These are phyloP conservation scores for Ulota crispa DNA, from an alignment of 225 moss, liverwort and hornwort genomes.

Conservation along the genomic window DNA sequence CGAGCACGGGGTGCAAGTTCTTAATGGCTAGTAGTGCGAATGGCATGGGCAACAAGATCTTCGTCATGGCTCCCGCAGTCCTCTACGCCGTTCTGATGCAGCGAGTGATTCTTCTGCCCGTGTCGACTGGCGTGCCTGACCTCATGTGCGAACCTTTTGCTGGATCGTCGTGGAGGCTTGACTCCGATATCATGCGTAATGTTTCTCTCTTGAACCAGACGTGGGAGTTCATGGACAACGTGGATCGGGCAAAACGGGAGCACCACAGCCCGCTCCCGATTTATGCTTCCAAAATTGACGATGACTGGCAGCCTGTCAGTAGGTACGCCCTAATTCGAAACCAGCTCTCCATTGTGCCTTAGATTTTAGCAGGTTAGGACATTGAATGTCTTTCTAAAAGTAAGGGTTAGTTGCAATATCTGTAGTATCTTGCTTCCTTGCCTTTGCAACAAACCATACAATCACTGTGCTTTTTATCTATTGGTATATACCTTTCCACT, in stretches of 20 bases:
- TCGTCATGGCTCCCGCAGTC: slow-evolving; percentile 35
- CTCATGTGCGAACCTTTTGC: slow-evolving; percentile 54
- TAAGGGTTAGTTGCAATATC: no score
- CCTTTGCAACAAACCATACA: no score
- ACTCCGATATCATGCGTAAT: background rate
- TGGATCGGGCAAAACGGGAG: slow-evolving; percentile 36
- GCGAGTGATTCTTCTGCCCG: slow-evolving; percentile 42
- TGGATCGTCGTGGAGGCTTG: slow-evolving; percentile 50
- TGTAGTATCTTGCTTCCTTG: no score
- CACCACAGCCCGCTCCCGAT: slow-evolving; percentile 23
- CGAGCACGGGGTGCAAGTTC: slow-evolving; percentile 63
- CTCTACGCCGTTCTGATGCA: slow-evolving; percentile 45
- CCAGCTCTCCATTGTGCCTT: no score
- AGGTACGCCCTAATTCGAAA: slow-evolving; percentile 27
- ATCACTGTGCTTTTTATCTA: no score
- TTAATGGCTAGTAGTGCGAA: slow-evolving; percentile 9
- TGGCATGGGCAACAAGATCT: slow-evolving; percentile 54
- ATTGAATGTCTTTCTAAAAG: no score
- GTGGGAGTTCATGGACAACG: slow-evolving; percentile 30
- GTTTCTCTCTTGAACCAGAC: slow-evolving; percentile 35
- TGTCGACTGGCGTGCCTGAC: slow-evolving; percentile 35
- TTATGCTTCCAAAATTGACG: slow-evolving; percentile 42
- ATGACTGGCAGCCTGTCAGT: slow-evolving; percentile 39
- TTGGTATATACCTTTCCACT: no score
- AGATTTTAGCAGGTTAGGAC: no score